Evolutionary conservation across 257 asterid species (phyloP).

Genomic region (Cordia subcordata): DNA sequence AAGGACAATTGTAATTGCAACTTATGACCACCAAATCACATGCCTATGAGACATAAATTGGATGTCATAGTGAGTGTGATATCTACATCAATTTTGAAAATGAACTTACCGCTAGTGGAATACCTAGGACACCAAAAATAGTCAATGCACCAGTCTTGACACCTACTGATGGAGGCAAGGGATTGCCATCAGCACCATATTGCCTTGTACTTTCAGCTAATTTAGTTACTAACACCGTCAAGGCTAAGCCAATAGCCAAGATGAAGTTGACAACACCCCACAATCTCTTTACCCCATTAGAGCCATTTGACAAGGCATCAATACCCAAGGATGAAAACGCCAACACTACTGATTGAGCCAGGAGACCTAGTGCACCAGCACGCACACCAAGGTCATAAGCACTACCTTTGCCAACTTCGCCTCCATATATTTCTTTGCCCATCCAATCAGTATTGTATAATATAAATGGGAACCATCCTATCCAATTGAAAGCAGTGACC

Average conservation of each 20-base stretch:
- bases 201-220: constrained; percentile 35
- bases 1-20: no score
- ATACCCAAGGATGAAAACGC: constrained; percentile 51
- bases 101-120: constrained; percentile 57
- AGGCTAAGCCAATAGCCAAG: constrained; percentile 47
- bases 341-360: constrained; percentile 49
- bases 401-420: constrained; percentile 29
- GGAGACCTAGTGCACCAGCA: constrained; percentile 58
- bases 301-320: constrained; percentile 27
- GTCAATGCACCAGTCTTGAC: constrained; percentile 50
- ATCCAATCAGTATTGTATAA: constrained; percentile 80
- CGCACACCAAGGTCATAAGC: constrained; percentile 44
- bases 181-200: constrained; percentile 2
- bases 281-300: constrained; percentile 41
- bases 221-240: constrained; percentile 56
- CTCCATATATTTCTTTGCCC: constrained; percentile 77
- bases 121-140: constrained; percentile 50
- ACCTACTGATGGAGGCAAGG: constrained; percentile 18
- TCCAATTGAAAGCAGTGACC: constrained; percentile 66
- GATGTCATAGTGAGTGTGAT: no score
- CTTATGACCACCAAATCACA: no score
- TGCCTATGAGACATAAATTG: no score
- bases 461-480: constrained; percentile 74
- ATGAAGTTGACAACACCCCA: constrained; percentile 61
- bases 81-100: no score